Evolutionary conservation across 2,329 filamentous ascomycete genomes (phyloP), one percentile per base, ranked within the genome.

Genomic region (Epichloe festucae): DNA sequence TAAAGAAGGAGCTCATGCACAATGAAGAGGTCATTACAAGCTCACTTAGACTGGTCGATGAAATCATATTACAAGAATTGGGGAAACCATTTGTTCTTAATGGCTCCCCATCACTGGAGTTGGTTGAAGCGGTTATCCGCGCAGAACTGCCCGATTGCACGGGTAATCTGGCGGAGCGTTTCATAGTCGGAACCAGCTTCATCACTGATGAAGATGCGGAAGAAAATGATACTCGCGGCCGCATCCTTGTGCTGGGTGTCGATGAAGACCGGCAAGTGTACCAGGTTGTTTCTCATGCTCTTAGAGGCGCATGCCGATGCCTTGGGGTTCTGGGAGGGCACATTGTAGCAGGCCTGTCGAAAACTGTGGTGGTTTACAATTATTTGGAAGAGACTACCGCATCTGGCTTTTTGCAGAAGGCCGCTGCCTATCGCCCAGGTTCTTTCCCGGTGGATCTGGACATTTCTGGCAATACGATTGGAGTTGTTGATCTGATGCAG

Each of bases 401-500:
- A 31, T 73, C 67, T 55, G 80, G 75, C 50, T 73, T 73, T 44
- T 74, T 97, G 10, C 73, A 76, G 48, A 91, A 87, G 63, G 64
- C 85, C 15, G 86, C 87, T 1, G 80, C 82, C 2, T 95, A 89
- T 65, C 81, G 89, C 12, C 86, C 88, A 2, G 81, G 89, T 2
- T 94, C 89, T 0, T 87, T 87, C 35, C 90, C 93, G 0, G 80
- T 95, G 15, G 87, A 91, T 58, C 66, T 97, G 6, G 81, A 84
- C 10, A 77, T 96, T 14, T 79, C 81, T 1, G 85, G 78, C 1
- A 82, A 84, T 58, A 74, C 79, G 23, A 90, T 98, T 55, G 88
- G 87, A 0, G 82, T 97, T 10, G 87, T 85, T 0, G 93, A 98
- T 62, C 71, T 98, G 45, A 96, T 95, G 87, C 96, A 97, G 69